phyloP scores from a whole-genome alignment of 2,329 filamentous ascomycete genomes.

The Cladophialophora yegresii region DNA sequence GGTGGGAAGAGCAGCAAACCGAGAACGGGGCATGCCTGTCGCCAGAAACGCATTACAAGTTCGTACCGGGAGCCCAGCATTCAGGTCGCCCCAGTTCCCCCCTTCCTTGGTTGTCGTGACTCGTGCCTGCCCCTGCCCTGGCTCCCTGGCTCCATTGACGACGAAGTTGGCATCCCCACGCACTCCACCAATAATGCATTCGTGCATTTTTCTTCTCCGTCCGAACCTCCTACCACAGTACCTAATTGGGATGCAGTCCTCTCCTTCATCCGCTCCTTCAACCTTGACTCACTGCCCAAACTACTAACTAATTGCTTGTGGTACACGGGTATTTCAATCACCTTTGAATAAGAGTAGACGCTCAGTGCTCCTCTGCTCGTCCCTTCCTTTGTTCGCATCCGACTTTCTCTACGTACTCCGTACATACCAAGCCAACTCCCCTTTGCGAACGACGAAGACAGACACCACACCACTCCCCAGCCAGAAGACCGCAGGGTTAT shows the following conservation, averaged over 20 bases:
- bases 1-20: background rate
- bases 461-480: background rate
- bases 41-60: background rate
- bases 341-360: constrained; percentile 24
- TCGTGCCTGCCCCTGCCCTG: constrained; percentile 8
- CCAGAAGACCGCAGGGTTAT: background rate
- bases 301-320: constrained; percentile 15
- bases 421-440: constrained; percentile 1
- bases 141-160: constrained; percentile 1
- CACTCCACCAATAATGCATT: constrained; percentile 9
- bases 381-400: constrained; percentile 33
- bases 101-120: background rate
- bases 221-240: constrained; percentile 6
- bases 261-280: constrained; percentile 15
- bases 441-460: constrained; percentile 1
- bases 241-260: background rate
- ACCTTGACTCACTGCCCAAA: constrained; percentile 13
- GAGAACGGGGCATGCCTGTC: background rate
- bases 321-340: constrained; percentile 16
- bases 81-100: constrained; percentile 1
- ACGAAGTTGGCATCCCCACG: constrained; percentile 11
- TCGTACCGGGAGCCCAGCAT: background rate
- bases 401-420: background rate
- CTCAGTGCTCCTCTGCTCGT: constrained; percentile 30
- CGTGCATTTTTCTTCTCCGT: constrained; percentile 7